Evolutionary conservation across 768 basidiomycete species (phyloP), one percentile per base, ranked within the genome.

Genomic region (Tylopilus plumbeoviolaceoides): DNA sequence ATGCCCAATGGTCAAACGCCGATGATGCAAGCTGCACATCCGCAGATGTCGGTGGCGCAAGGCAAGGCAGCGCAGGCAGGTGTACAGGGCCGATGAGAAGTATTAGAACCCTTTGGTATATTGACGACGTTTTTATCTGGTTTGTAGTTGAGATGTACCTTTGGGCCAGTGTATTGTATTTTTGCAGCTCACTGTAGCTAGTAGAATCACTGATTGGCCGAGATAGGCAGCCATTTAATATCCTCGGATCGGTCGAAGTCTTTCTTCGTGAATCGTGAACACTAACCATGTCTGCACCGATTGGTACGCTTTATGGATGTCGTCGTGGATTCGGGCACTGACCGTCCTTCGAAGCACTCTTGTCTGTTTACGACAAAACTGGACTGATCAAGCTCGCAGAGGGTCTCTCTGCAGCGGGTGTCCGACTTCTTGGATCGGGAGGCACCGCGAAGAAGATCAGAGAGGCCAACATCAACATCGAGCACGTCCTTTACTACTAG

Each of bases 391-490:
- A 94, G 49, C 81, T 99, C 44, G 97, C 97, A 21, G 79, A 82
- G 59, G 90, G 85, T n/a, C 83, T 98, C 53, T 77, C 82, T 53
- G 76, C 78, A 46, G 81, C 85, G 42, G 95, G 95, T 25, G 86
- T 98, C 64, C 84, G 85, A 44, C 80, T 99, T 11, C 75, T 99
- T 17, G 97, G 94, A 47, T 97, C 94, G 28, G 97, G 97, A 56
- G 97, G 97, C 50, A 99, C 97, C 12, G 95, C 97, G 35, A 98
- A 95, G 74, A 91, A 90, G 72, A 95, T 99, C 69, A 84, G 97
- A 66, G 94, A 98, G 35, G 85, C 91, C 28, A 94, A 92, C 9
- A 82, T 98, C 57, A 76, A 84, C 31, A 94, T 98, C 62, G 84
- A 92, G 95, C 92, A 65, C 59, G 91, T 79, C 23, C n/a, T 53